These are phyloP conservation scores for Exophiala lecanii-corni DNA, from an alignment of 2,329 filamentous ascomycete genomes.

Conservation along the genomic window DNA sequence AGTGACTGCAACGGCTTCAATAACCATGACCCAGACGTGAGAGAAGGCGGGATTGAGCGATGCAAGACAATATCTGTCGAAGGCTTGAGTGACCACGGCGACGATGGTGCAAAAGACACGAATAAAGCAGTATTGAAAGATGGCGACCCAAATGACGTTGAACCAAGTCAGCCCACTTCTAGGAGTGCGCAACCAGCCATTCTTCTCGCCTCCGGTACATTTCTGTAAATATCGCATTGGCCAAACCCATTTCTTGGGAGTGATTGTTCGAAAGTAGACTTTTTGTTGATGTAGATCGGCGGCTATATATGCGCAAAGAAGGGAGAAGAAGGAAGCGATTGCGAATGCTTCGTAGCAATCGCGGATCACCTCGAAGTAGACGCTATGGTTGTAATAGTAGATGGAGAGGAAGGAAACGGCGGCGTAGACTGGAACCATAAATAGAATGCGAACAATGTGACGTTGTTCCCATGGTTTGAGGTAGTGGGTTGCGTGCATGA, in stretches of 20 bases:
- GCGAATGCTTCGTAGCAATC: constrained; percentile 89
- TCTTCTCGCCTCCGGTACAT: constrained; percentile 64
- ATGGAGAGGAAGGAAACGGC: constrained; percentile 69
- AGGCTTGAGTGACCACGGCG: constrained; percentile 67
- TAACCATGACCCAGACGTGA: constrained; percentile 73
- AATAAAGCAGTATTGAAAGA: constrained; percentile 84
- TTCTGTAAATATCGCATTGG: constrained; percentile 66
- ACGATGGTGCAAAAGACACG: constrained; percentile 74
- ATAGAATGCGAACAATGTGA: constrained; percentile 78
- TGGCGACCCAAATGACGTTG: constrained; percentile 75
- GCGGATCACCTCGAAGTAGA: constrained; percentile 76
- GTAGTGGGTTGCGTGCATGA: constrained; percentile 57
- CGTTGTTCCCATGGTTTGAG: constrained; percentile 56
- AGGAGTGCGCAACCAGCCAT: constrained; percentile 68
- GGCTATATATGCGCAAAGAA: constrained; percentile 76
- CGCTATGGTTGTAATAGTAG: constrained; percentile 67
- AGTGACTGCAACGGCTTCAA: constrained; percentile 68
- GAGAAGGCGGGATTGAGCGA: constrained; percentile 72
- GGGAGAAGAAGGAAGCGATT: constrained; percentile 78
- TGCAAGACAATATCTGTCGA: constrained; percentile 69
- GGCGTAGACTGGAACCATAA: constrained; percentile 81
- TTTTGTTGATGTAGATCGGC: constrained; percentile 76
- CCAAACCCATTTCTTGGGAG: constrained; percentile 68
- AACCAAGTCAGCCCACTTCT: constrained; percentile 83
- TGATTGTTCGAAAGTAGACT: constrained; percentile 68